Percentiles rank a stretch among this genome's conserved stretches.
phyloP scores from a whole-genome alignment of 108 stramenopile species.

The Cylindrotheca closterium region DNA sequence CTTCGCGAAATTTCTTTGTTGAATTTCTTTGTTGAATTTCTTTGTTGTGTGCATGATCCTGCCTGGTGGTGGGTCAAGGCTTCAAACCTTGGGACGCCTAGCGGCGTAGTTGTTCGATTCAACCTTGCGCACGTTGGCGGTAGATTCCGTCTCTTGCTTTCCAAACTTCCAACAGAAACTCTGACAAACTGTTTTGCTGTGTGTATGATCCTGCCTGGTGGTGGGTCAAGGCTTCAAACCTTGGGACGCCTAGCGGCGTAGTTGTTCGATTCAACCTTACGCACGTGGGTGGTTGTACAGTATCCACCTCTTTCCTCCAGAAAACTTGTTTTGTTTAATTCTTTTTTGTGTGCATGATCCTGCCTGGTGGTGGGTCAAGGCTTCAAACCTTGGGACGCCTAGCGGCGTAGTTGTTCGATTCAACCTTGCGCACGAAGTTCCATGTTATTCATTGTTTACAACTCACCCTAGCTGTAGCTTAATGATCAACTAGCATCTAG shows the following conservation, averaged over 20 bases:
- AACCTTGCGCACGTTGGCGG: constrained; percentile 80
- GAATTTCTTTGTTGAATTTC: too few species aligned
- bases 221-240: constrained; percentile 86
- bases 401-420: constrained; percentile 90
- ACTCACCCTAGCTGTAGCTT: too few species aligned
- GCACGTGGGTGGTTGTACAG: constrained; percentile 41
- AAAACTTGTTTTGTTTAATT: not conserved
- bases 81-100: constrained; percentile 87
- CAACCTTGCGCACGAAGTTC: constrained; percentile 74
- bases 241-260: constrained; percentile 79
- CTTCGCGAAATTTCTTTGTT: too few species aligned
- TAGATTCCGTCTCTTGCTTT: not conserved
- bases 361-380: constrained; percentile 71
- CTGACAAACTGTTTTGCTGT: constrained; percentile 26
- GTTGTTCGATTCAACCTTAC: constrained; percentile 91
- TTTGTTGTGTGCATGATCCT: constrained; percentile 78
- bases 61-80: constrained; percentile 86
- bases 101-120: constrained; percentile 91
- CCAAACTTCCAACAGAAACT: too few species aligned
- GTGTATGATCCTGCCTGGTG: constrained; percentile 86
- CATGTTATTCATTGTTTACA: not conserved
- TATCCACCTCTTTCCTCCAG: not conserved
- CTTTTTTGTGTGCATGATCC: constrained; percentile 63
- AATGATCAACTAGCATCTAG: too few species aligned
- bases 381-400: constrained; percentile 87